phyloP scores from a whole-genome alignment of 345 rosid genomes.

The Luvunga scandens region DNA sequence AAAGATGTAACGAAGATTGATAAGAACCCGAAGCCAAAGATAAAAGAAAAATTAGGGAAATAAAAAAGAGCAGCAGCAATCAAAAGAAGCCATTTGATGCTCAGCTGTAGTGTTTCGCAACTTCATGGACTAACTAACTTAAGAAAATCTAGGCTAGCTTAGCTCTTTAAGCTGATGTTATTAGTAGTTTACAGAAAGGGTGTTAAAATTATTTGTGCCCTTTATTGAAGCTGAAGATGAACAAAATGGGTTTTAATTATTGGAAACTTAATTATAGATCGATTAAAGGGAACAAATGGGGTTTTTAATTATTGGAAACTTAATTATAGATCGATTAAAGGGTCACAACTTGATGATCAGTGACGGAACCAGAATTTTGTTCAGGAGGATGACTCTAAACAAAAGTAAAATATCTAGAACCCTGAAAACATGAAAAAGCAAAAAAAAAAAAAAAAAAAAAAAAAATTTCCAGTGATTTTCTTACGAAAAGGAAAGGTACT shows the following conservation, averaged over 20 bases:
- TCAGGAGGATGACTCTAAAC: too few species aligned
- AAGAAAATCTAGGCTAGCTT: too few species aligned
- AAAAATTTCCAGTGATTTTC: constrained; percentile 1
- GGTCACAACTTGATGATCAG: neutral
- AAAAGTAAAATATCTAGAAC: neutral
- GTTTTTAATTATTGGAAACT: too few species aligned
- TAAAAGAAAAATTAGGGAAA: constrained; percentile 22
- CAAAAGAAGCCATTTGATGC: constrained; percentile 31
- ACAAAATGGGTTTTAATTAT: too few species aligned
- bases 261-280: too few species aligned
- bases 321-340: neutral
- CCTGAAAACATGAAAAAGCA: neutral
- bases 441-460: neutral
- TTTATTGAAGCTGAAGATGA: too few species aligned
- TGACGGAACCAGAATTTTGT: too few species aligned
- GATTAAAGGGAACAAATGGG: too few species aligned
- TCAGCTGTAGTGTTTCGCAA: constrained; percentile 1
- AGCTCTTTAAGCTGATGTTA: too few species aligned
- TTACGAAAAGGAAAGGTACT: neutral
- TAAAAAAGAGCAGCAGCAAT: constrained; percentile 25
- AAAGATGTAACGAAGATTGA: constrained; percentile 33
- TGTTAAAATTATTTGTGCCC: too few species aligned
- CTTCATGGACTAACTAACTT: too few species aligned
- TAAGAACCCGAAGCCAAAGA: constrained; percentile 31
- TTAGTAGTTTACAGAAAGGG: too few species aligned